A percentile compares a stretch with the other conserved stretches of the same genome.
Evolutionary conservation across 2,329 filamentous ascomycete species (phyloP).

Genomic region (Fusarium domesticum): DNA sequence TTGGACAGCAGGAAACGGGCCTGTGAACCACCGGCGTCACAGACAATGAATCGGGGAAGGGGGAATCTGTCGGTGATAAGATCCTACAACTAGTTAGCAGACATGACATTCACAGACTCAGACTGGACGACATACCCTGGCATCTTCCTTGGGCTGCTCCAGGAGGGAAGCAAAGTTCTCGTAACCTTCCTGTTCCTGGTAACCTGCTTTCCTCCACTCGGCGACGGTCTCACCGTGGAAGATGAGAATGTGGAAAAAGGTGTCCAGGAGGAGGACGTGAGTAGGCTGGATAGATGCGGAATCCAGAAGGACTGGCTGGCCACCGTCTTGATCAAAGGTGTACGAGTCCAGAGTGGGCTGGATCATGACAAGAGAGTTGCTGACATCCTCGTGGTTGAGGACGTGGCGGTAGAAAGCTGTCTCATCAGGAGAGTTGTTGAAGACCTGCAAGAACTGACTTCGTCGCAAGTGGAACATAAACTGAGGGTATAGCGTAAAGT

Average conservation of each 20-base stretch:
- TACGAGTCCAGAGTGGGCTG: constrained; percentile 97
- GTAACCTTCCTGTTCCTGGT: constrained; percentile 97
- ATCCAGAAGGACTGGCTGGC: constrained; percentile 89
- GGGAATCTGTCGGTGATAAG: constrained; percentile 97
- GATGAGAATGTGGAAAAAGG: constrained; percentile 99
- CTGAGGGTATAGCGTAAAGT: constrained; percentile 97
- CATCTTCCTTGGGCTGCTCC: constrained; percentile 94
- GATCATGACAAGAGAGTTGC: constrained; percentile 97
- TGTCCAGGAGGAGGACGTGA: constrained; percentile 90
- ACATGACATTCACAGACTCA: background rate
- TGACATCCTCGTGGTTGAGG: constrained; percentile 93
- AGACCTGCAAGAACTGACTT: constrained; percentile 97
- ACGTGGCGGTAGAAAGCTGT: constrained; percentile 99
- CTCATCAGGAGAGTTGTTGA: constrained; percentile 99
- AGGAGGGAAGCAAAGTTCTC: constrained; percentile 89
- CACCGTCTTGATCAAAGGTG: constrained; percentile 91
- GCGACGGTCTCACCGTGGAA: constrained; percentile 98
- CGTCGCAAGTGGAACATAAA: constrained; percentile 99
- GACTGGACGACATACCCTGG: constrained; percentile 61
- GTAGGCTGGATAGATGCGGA: constrained; percentile 94
- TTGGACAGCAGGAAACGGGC: constrained; percentile 96
- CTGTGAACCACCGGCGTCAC: constrained; percentile 96
- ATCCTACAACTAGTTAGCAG: constrained; percentile 57
- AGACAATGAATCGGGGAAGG: constrained; percentile 97
- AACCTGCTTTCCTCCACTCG: constrained; percentile 96